These are phyloP conservation scores for Cicer chorassanicum DNA, from an alignment of 306 rosid species.

Conservation along the genomic window DNA sequence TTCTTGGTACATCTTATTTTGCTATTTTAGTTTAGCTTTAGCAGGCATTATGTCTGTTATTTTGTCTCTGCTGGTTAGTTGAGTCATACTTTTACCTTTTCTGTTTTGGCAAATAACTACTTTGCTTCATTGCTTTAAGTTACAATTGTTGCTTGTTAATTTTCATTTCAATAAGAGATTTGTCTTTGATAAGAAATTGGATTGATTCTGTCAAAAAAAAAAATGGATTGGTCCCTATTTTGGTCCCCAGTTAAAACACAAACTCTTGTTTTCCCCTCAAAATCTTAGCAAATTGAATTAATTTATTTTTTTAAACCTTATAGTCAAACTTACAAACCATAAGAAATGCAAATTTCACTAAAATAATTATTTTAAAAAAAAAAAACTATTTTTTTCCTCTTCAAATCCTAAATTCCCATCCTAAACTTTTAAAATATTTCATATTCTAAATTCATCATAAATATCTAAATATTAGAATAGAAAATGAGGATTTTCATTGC, in stretches of 20 bases:
- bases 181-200: neutral
- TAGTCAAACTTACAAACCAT: neutral
- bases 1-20: neutral
- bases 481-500: neutral
- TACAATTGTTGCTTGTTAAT: neutral
- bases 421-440: too few relatives aligned
- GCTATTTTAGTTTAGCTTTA: slow-evolving; percentile 39
- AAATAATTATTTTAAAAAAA: neutral
- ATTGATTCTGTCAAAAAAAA: neutral
- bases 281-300: neutral
- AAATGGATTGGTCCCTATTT: too few relatives aligned
- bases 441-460: neutral
- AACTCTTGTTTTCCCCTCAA: neutral
- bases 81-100: slow-evolving; percentile 38
- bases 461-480: neutral
- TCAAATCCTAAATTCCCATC: too few relatives aligned
- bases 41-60: slow-evolving; percentile 24
- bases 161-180: neutral
- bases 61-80: slow-evolving; percentile 37
- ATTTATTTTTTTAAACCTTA: neutral
- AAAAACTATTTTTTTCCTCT: neutral
- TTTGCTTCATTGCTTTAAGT: slow-evolving; percentile 24
- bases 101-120: slow-evolving; percentile 35
- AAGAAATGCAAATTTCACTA: too few relatives aligned
- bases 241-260: neutral